These are phyloP conservation scores for Paraconiothyrium brasiliense DNA, from an alignment of 2,329 filamentous ascomycete species.

Conservation along the genomic window DNA sequence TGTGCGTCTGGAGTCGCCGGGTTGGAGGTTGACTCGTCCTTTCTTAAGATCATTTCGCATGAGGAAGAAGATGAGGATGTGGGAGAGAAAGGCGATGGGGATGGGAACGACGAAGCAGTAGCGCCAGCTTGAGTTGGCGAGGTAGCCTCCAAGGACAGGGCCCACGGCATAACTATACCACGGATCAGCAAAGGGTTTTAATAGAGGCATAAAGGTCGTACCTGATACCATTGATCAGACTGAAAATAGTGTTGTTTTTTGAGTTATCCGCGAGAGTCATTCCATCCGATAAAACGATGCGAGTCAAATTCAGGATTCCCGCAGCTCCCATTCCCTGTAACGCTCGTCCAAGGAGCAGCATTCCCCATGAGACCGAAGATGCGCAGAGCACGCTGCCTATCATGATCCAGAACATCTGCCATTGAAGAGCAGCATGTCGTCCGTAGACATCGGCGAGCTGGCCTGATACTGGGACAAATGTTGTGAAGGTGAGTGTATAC, in stretches of 20 bases:
- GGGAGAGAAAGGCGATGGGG: slow-evolving; percentile 53
- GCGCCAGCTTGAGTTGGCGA: slow-evolving; percentile 67
- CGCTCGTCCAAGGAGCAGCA: slow-evolving; percentile 70
- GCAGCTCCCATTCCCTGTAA: slow-evolving; percentile 71
- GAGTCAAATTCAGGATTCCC: slow-evolving; percentile 68
- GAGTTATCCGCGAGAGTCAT: slow-evolving; percentile 75
- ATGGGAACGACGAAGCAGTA: slow-evolving; percentile 70
- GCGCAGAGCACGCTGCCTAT: slow-evolving; percentile 71
- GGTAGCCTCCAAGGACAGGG: slow-evolving; percentile 68
- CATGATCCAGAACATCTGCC: slow-evolving; percentile 61
- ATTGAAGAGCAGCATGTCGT: slow-evolving; percentile 66
- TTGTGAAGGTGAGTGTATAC: slow-evolving; percentile 73
- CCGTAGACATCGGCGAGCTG: slow-evolving; percentile 73
- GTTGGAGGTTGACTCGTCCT: slow-evolving; percentile 55
- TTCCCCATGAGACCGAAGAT: slow-evolving; percentile 65
- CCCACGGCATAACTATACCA: slow-evolving; percentile 64
- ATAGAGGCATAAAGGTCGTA: slow-evolving; percentile 16
- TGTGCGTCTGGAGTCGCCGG: slow-evolving; percentile 40
- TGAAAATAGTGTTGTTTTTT: slow-evolving; percentile 74
- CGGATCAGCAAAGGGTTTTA: neutral
- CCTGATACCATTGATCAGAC: slow-evolving; percentile 65
- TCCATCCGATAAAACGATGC: slow-evolving; percentile 71
- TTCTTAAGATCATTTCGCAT: slow-evolving; percentile 67
- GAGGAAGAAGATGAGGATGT: slow-evolving; percentile 65
- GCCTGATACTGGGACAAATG: slow-evolving; percentile 73